Conservation (phyloP, 495 filamentous ascomycete genomes). For the Clohesyomyces aquaticus region DNA sequence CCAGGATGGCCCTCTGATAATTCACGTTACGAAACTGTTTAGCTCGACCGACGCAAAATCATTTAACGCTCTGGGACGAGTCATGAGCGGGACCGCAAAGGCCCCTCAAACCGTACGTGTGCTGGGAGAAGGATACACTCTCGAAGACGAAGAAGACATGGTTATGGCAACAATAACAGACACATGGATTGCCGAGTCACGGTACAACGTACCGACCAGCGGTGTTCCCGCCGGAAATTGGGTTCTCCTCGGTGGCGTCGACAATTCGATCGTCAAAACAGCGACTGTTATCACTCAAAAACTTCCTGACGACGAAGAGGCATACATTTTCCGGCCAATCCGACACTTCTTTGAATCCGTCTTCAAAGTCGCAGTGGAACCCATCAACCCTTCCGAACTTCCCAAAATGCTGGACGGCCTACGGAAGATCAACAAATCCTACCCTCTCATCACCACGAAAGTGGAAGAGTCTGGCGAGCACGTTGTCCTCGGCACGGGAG, state of each 20-base stretch:
- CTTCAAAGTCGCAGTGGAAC: slow-evolving; percentile 96
- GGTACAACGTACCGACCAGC: slow-evolving; percentile 87
- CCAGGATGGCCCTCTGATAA: slow-evolving; percentile 84
- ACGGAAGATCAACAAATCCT: slow-evolving; percentile 95
- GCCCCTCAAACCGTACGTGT: slow-evolving; percentile 85
- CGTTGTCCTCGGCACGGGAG: slow-evolving; percentile 90
- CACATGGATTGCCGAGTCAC: slow-evolving; percentile 90
- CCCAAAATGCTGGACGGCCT: slow-evolving; percentile 98
- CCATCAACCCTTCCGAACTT: slow-evolving; percentile 97
- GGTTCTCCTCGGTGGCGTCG: slow-evolving; percentile 86
- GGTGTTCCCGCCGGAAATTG: slow-evolving; percentile 96
- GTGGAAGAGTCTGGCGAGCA: slow-evolving; percentile 99
- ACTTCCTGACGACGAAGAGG: slow-evolving; percentile 83
- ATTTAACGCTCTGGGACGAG: slow-evolving; percentile 87
- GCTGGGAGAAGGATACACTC: slow-evolving; percentile 91
- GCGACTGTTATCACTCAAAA: slow-evolving; percentile 88
- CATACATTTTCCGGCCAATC: slow-evolving; percentile 91
- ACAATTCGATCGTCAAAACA: slow-evolving; percentile 98
- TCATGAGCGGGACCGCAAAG: slow-evolving; percentile 89
- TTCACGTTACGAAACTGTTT: slow-evolving; percentile 93
- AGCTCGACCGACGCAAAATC: slow-evolving; percentile 81
- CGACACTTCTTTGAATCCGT: slow-evolving; percentile 96
- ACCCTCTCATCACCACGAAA: slow-evolving; percentile 92
- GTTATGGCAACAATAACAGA: slow-evolving; percentile 82
- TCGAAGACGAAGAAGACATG: slow-evolving; percentile 99